Conservation (phyloP, 1,284 basidiomycete species). For the Sporisorium sorghi region DNA sequence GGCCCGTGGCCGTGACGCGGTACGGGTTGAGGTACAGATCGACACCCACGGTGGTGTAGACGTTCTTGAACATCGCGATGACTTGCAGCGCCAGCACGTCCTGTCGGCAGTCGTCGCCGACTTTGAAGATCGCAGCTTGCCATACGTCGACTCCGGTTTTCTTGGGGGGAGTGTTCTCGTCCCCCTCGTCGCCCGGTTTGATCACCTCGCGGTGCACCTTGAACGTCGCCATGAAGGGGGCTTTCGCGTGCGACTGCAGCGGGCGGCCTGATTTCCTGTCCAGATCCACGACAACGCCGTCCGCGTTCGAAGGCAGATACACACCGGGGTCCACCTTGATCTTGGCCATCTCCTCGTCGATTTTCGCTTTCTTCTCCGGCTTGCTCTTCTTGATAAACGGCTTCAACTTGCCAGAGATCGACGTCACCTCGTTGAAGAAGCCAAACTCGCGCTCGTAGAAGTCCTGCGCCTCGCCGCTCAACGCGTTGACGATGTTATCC, state of each 20-base stretch:
- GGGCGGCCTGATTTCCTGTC: constrained; percentile 96
- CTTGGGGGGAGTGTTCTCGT: constrained; percentile 42
- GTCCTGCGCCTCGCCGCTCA: constrained; percentile 88
- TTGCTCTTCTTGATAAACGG: constrained; percentile 96
- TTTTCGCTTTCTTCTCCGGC: constrained; percentile 99
- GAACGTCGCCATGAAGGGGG: constrained; percentile 99
- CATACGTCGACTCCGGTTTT: constrained; percentile 76
- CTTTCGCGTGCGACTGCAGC: constrained; percentile 97
- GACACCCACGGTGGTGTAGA: constrained; percentile 87
- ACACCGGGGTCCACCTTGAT: constrained; percentile 92
- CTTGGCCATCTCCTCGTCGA: constrained; percentile 99
- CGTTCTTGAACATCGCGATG: constrained; percentile 99
- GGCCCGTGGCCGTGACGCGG: constrained; percentile 94
- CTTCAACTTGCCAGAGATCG: constrained; percentile 96
- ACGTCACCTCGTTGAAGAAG: constrained; percentile 96
- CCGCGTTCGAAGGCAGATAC: constrained; percentile 96
- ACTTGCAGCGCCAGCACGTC: constrained; percentile 95
- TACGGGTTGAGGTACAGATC: constrained; percentile 95
- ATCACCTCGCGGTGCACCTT: constrained; percentile 77
- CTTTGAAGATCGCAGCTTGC: constrained; percentile 99
- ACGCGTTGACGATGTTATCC: constrained; percentile 81
- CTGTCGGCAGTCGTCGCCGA: constrained; percentile 98
- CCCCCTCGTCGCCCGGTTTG: constrained; percentile 67
- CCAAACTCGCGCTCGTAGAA: constrained; percentile 96
- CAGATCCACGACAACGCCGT: constrained; percentile 93